Percentiles rank a stretch among this genome's conserved stretches.
Conservation (phyloP, 768 basidiomycete genomes). For the Suillus placidus region DNA sequence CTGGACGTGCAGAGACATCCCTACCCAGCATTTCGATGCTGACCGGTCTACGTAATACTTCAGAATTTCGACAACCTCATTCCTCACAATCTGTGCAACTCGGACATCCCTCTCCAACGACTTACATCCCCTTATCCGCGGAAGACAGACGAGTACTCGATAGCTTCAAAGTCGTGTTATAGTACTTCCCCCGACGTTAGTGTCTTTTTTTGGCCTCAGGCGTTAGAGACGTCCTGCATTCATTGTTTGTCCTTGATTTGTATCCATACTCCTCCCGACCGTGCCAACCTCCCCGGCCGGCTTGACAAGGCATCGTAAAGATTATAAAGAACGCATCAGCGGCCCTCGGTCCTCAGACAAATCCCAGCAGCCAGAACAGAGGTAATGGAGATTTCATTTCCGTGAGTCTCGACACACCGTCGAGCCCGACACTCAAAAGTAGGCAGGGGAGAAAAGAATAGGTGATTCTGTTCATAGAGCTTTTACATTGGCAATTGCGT, state of each 20-base stretch:
- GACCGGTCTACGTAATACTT: conserved; percentile 11
- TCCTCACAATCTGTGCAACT: conserved; percentile 22
- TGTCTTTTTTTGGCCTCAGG: background rate
- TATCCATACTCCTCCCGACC: background rate
- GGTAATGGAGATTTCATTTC: background rate
- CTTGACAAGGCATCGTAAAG: background rate
- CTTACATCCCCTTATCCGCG: conserved; percentile 46
- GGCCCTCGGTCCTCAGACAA: background rate
- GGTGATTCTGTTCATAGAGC: background rate
- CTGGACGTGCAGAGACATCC: conserved; percentile 14
- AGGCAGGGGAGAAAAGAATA: background rate
- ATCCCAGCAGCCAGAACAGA: background rate
- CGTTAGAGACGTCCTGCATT: background rate
- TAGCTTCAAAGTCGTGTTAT: conserved; percentile 57
- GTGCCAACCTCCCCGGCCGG: background rate
- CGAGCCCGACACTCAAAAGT: background rate
- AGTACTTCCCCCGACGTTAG: conserved; percentile 14
- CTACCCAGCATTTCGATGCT: conserved; percentile 29
- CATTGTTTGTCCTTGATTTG: background rate
- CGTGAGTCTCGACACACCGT: background rate
- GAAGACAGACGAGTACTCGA: conserved; percentile 63
- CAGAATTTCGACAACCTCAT: conserved; percentile 9
- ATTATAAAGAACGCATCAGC: background rate
- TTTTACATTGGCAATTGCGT: background rate
- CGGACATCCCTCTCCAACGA: conserved; percentile 28